Percentiles rank a stretch among this genome's conserved stretches.
Evolutionary conservation across 305 asterid species (phyloP).

Genomic region (Solanum aculeatissimum): DNA sequence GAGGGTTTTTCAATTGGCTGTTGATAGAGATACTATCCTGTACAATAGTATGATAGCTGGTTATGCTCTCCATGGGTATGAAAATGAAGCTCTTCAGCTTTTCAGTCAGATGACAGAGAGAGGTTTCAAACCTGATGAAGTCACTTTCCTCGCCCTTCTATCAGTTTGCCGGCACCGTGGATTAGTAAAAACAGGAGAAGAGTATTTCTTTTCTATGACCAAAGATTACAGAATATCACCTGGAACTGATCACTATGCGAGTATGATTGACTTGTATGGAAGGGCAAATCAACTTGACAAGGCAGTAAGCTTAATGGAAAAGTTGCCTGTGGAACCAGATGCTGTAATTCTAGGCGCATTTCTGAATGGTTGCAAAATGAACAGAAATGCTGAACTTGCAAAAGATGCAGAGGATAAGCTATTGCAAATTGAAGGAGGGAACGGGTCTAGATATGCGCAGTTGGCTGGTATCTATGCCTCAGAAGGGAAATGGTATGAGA

Average conservation of each 20-base stretch:
- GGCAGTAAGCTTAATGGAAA: constrained; percentile 44
- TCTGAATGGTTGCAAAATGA: constrained; percentile 61
- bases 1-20: constrained; percentile 31
- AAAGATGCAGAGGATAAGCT: constrained; percentile 49
- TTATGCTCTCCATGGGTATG: constrained; percentile 73
- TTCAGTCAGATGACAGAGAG: constrained; percentile 43
- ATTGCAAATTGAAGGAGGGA: constrained; percentile 39
- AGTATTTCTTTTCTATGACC: constrained; percentile 48
- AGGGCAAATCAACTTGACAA: constrained; percentile 65
- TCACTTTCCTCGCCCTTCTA: constrained; percentile 67
- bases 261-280: constrained; percentile 89
- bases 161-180: constrained; percentile 84
- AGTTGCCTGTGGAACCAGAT: constrained; percentile 56
- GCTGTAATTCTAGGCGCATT: constrained; percentile 51
- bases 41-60: constrained; percentile 82
- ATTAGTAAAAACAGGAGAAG: constrained; percentile 50
- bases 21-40: constrained; percentile 33
- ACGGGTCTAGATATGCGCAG: constrained; percentile 63
- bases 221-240: constrained; percentile 45
- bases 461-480: constrained; percentile 71
- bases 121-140: constrained; percentile 52
- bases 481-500: constrained; percentile 74
- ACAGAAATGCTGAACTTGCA: constrained; percentile 50
- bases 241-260: constrained; percentile 72
- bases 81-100: constrained; percentile 38